phyloP scores from a whole-genome alignment of 1,284 basidiomycete species.

The Melanopsichium pennsylvanicum region DNA sequence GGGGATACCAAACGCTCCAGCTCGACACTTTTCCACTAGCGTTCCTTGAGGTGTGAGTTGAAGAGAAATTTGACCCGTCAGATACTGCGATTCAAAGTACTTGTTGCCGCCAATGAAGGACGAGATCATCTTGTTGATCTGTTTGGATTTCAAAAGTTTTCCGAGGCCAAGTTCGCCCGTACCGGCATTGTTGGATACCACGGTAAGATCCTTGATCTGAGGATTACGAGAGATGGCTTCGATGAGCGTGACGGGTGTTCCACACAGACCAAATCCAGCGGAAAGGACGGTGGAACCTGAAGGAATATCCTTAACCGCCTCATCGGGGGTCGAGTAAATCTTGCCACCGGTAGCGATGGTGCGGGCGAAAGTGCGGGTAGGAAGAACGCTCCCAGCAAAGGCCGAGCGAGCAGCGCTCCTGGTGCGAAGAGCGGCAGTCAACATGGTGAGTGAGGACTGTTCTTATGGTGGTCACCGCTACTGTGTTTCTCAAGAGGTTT shows the following conservation, averaged over 20 bases:
- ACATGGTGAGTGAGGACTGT: conserved; percentile 22
- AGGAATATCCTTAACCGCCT: conserved; percentile 60
- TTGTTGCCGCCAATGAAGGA: conserved; percentile 65
- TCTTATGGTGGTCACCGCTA: too few species aligned
- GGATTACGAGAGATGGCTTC: conserved; percentile 48
- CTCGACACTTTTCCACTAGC: conserved; percentile 86
- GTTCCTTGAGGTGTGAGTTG: conserved; percentile 69
- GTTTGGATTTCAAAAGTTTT: conserved; percentile 51
- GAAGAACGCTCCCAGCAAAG: conserved; percentile 10
- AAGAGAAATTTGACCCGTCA: conserved; percentile 57
- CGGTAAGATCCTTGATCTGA: conserved; percentile 54
- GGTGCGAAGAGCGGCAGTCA: conserved; percentile 26
- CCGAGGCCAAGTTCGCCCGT: conserved; percentile 58
- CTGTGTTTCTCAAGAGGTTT: too few species aligned
- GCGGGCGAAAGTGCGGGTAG: conserved; percentile 24
- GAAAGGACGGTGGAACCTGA: conserved; percentile 55
- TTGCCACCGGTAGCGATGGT: conserved; percentile 28
- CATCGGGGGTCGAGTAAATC: conserved; percentile 48
- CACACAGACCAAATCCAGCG: conserved; percentile 64
- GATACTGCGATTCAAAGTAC: conserved; percentile 60
- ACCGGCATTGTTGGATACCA: conserved; percentile 64
- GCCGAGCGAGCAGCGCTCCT: conserved; percentile 12
- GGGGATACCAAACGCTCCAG: conserved; percentile 92
- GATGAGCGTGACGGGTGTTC: conserved; percentile 63
- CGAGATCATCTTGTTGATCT: conserved; percentile 59